Percentiles rank a stretch among this genome's conserved stretches.
phyloP scores from a whole-genome alignment of 2,329 filamentous ascomycete genomes.

The Onygenales sp. region DNA sequence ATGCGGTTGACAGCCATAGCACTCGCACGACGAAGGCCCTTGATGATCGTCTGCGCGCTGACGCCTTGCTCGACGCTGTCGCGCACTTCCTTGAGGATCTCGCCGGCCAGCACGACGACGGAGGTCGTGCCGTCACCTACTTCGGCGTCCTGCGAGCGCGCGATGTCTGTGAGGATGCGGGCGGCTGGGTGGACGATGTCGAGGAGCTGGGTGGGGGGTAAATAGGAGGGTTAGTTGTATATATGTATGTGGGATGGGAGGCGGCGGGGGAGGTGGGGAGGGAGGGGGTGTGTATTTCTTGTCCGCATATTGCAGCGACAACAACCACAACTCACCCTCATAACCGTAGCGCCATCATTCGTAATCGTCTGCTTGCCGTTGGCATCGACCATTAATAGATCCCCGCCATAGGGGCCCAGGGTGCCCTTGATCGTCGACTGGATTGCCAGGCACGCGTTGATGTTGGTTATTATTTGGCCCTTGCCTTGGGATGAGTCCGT shows the following conservation, averaged over 20 bases:
- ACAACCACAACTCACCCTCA: conserved; percentile 61
- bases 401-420: conserved; percentile 90
- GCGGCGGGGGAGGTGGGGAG: neutral
- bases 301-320: neutral
- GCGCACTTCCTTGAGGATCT: conserved; percentile 93
- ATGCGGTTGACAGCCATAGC: conserved; percentile 96
- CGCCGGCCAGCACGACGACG: conserved; percentile 92
- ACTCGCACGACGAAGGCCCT: conserved; percentile 80
- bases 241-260: neutral
- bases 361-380: conserved; percentile 97
- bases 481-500: conserved; percentile 97
- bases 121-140: conserved; percentile 97
- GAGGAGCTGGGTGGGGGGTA: conserved; percentile 55
- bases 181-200: conserved; percentile 98
- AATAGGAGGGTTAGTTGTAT: neutral
- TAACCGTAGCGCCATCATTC: conserved; percentile 97
- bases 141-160: conserved; percentile 96
- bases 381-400: conserved; percentile 88
- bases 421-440: conserved; percentile 94
- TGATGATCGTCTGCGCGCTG: conserved; percentile 95
- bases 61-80: conserved; percentile 95
- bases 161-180: conserved; percentile 94
- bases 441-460: conserved; percentile 94
- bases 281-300: neutral
- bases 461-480: conserved; percentile 93